Evolutionary conservation across 352 stramenopile genomes (phyloP).

Genomic region (Phytophthora uliginosa): DNA sequence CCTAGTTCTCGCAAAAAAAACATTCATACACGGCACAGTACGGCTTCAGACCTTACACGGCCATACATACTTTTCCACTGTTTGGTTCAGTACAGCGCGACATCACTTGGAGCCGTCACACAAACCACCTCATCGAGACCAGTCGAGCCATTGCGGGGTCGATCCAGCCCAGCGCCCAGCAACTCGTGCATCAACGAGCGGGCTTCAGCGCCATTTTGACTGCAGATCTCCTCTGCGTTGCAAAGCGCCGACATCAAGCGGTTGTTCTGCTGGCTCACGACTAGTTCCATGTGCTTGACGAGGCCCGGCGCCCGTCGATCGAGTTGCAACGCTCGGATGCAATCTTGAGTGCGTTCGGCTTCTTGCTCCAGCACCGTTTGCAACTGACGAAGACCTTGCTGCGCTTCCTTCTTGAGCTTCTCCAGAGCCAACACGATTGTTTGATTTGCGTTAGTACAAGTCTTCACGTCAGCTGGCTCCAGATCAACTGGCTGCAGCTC

Average conservation of each 20-base stretch:
- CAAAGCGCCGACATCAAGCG: slow-evolving; percentile 18
- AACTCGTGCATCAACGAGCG: neutral
- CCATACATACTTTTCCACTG: no score
- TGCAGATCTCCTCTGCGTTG: slow-evolving; percentile 13
- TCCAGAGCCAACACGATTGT: slow-evolving; percentile 1
- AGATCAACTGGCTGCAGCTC: slow-evolving; percentile 2
- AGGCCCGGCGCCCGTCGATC: neutral
- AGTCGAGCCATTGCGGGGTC: neutral
- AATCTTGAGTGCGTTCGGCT: slow-evolving; percentile 5
- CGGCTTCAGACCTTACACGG: no score
- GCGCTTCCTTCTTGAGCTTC: slow-evolving; percentile 3
- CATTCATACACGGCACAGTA: neutral
- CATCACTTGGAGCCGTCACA: neutral
- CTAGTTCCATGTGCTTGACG: slow-evolving; percentile 4
- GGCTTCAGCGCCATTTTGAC: slow-evolving; percentile 16
- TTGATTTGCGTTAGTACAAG: neutral
- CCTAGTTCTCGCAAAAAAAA: neutral
- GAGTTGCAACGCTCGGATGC: slow-evolving; percentile 3
- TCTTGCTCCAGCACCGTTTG: slow-evolving; percentile 10
- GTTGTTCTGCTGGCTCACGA: slow-evolving; percentile 24
- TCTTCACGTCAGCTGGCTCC: neutral
- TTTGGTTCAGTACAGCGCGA: neutral
- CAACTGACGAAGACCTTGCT: neutral
- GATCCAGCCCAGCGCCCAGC: neutral
- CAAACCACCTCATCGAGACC: neutral